Evolutionary conservation across 2,329 filamentous ascomycete genomes (phyloP).

Genomic region (Ophiocordyceps camponoti-floridani): DNA sequence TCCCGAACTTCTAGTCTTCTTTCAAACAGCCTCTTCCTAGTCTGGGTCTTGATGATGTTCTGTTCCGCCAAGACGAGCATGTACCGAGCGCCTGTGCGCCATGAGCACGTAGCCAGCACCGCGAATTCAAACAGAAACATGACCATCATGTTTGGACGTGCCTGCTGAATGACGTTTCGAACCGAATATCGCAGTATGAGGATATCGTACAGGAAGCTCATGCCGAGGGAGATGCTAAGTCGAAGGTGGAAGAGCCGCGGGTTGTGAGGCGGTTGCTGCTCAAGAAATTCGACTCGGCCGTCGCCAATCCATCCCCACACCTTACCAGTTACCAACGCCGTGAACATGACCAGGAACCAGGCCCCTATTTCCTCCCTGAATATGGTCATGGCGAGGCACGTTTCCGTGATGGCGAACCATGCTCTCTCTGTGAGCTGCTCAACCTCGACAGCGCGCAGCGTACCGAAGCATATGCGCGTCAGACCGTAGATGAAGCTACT

Average conservation of each 20-base stretch:
- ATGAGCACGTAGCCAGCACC: constrained; percentile 62
- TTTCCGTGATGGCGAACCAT: constrained; percentile 97
- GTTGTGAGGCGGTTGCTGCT: constrained; percentile 86
- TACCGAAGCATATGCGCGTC: constrained; percentile 79
- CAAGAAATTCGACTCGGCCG: constrained; percentile 79
- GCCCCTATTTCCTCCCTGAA: constrained; percentile 89
- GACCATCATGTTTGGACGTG: constrained; percentile 97
- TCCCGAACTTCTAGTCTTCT: constrained; percentile 50
- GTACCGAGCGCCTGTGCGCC: constrained; percentile 66
- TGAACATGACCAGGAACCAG: constrained; percentile 95
- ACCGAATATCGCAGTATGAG: constrained; percentile 70
- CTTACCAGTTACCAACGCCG: constrained; percentile 78
- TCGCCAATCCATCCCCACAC: constrained; percentile 98
- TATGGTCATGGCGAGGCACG: constrained; percentile 92
- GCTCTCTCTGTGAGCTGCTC: constrained; percentile 95
- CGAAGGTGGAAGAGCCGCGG: constrained; percentile 75
- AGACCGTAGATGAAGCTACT: constrained; percentile 70
- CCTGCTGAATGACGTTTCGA: constrained; percentile 66
- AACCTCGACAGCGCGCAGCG: constrained; percentile 79
- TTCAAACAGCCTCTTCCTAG: constrained; percentile 46
- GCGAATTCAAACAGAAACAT: constrained; percentile 99
- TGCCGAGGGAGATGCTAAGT: constrained; percentile 56
- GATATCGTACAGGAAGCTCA: constrained; percentile 66
- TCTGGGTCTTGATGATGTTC: constrained; percentile 57
- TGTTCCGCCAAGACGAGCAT: constrained; percentile 61